A percentile compares a stretch with the other conserved stretches of the same genome.
These are phyloP conservation scores for Aspergillus awamori DNA, from an alignment of 2,329 filamentous ascomycete species.

Conservation along the genomic window DNA sequence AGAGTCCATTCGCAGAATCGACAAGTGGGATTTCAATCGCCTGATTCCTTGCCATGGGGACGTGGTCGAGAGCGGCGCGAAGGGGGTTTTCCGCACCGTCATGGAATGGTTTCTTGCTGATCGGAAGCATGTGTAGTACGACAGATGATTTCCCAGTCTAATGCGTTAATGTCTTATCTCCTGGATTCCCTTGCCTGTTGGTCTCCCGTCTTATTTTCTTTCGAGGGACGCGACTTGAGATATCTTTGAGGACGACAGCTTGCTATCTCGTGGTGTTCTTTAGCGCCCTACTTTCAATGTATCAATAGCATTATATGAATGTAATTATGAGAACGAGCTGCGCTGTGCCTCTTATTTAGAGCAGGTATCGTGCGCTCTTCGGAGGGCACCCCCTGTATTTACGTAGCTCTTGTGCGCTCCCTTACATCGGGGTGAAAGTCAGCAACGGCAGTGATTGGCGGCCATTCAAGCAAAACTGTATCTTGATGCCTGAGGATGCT, in stretches of 20 bases:
- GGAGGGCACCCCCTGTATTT: background rate
- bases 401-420: background rate
- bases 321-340: background rate
- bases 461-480: too few species aligned
- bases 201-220: background rate
- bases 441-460: background rate
- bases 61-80: slow-evolving; percentile 73
- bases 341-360: background rate
- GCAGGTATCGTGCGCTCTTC: background rate
- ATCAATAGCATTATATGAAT: background rate
- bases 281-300: background rate
- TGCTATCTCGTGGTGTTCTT: background rate
- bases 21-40: slow-evolving; percentile 79
- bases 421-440: background rate
- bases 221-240: background rate
- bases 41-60: slow-evolving; percentile 95
- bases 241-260: background rate
- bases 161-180: background rate
- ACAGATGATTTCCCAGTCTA: too few species aligned
- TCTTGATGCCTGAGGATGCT: too few species aligned
- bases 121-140: slow-evolving; percentile 26
- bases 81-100: slow-evolving; percentile 74
- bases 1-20: slow-evolving; percentile 68
- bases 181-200: background rate
- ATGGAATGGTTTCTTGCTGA: slow-evolving; percentile 76